These are phyloP conservation scores for Cadophora gregata DNA, from an alignment of 2,329 filamentous ascomycete genomes.

Conservation along the genomic window DNA sequence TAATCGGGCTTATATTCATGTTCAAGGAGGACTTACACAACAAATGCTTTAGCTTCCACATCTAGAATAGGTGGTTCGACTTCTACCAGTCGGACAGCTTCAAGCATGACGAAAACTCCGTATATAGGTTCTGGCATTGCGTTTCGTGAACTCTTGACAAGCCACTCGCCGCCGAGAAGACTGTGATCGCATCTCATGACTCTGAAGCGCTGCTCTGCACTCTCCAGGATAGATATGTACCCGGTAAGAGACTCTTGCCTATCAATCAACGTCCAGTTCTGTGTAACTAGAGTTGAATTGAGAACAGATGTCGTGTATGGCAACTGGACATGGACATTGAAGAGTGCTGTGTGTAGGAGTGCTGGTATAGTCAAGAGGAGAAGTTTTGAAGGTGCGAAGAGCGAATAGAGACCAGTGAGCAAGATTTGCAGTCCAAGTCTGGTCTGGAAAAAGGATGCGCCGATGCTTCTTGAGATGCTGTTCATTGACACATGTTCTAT, in stretches of 20 bases:
- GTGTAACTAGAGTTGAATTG: conserved; percentile 67
- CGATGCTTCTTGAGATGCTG: conserved; percentile 58
- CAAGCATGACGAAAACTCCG: conserved; percentile 93
- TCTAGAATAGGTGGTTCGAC: conserved; percentile 60
- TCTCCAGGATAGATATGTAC: conserved; percentile 90
- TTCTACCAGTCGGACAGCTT: conserved; percentile 84
- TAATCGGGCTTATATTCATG: conserved; percentile 28
- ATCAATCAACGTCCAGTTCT: conserved; percentile 79
- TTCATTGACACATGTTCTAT: conserved; percentile 45
- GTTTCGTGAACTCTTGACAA: conserved; percentile 61
- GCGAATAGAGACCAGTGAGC: conserved; percentile 67
- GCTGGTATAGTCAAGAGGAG: conserved; percentile 73
- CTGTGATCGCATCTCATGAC: conserved; percentile 94
- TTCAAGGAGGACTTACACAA: conserved; percentile 70
- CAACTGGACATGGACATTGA: conserved; percentile 77
- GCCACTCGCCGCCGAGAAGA: conserved; percentile 91
- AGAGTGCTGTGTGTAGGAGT: conserved; percentile 70
- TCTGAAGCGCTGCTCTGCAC: conserved; percentile 70
- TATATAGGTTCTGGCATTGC: conserved; percentile 92
- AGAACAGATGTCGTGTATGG: conserved; percentile 63
- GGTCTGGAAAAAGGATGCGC: conserved; percentile 68
- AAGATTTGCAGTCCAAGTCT: conserved; percentile 75
- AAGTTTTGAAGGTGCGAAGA: conserved; percentile 71
- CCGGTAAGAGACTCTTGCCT: conserved; percentile 87
- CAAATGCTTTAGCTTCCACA: conserved; percentile 76